These are phyloP conservation scores for Avicennia marina DNA, from an alignment of 257 asterid species.

Conservation along the genomic window DNA sequence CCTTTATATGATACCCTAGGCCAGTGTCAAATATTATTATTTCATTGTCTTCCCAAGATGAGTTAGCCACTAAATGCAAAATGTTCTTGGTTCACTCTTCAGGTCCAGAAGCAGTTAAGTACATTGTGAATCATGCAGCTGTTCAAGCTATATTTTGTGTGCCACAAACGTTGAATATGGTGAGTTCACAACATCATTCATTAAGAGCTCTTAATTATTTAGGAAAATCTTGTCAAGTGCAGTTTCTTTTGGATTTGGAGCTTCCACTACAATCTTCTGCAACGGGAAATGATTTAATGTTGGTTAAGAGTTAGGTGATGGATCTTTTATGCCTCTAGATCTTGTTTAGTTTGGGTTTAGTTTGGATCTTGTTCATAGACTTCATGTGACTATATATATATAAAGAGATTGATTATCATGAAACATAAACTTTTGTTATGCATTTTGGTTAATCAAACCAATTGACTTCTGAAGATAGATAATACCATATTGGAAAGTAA, in stretches of 20 bases:
- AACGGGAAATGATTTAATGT: neutral
- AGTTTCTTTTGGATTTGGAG: neutral
- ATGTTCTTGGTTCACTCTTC: constrained; percentile 11
- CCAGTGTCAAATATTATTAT: constrained; percentile 16
- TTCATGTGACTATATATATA: neutral
- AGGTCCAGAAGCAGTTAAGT: constrained; percentile 78
- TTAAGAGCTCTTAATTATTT: neutral
- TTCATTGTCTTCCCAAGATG: neutral
- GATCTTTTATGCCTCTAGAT: neutral
- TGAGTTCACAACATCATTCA: constrained; percentile 30
- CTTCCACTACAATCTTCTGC: neutral
- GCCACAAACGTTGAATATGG: constrained; percentile 71
- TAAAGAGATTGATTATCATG: neutral
- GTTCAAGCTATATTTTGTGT: constrained; percentile 82
- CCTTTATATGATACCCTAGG: constrained; percentile 82
- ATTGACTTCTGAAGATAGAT: neutral
- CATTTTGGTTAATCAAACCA: neutral
- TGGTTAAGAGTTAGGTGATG: neutral
- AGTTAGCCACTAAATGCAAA: constrained; percentile 2
- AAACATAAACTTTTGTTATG: neutral
- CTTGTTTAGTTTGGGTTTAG: neutral
- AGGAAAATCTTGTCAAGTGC: neutral
- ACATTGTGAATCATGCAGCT: constrained; percentile 59
- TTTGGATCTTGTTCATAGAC: neutral
- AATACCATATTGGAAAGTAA: neutral